Base-by-base conservation (phyloP, 257 asterid genomes). In the Verbena officinalis region DNA sequence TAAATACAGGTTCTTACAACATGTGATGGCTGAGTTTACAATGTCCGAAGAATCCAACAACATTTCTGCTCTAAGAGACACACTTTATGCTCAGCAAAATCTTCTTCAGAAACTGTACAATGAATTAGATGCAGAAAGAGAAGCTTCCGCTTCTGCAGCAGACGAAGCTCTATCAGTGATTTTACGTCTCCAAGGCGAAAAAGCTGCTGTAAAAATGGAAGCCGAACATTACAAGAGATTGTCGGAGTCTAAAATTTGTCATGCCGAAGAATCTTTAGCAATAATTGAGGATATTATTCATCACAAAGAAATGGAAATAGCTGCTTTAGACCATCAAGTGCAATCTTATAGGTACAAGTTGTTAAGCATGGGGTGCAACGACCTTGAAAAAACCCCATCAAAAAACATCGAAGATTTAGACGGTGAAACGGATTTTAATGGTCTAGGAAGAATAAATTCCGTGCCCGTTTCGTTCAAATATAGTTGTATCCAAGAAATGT, bases 101-200 rank as follows among this genome's bases (percentile, higher is more conserved):
- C 84, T 90, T 59, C 89, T 90, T 44, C 90, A 80, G 73, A 82
- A 83, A 51, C 97, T 90, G 9, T 85, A 90, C 86, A 64, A 64
- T 60, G 97, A 90, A 16, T 67, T 90, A 70, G 97, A 90, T 19
- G 96, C 85, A 9, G 97, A 90, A 71, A 73, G 97, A 67, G 96
- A 90, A 55, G 90, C 97, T 0, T 84, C 96, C 1, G 80, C 96
- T 20, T 62, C 83, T 20, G 89, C 96, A 0, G 89, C 91, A 21
- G 77, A 80, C 6, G 97, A 90, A 69, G 87, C 97, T 5, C 55
- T 90, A 24, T 81, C 96, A 0, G 84, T 90, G 65, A 90, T 90
- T 14, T 13, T 87, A n/a, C 95, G 96, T 14, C 76, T 90, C 3
- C 90, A 90, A 65, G 89, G 87, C 5, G 95, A 87, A 59, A 90